Evolutionary conservation across 2,329 filamentous ascomycete species (phyloP), one percentile per base, ranked within the genome.

Genomic region (Rhexocercosporidium sp.): DNA sequence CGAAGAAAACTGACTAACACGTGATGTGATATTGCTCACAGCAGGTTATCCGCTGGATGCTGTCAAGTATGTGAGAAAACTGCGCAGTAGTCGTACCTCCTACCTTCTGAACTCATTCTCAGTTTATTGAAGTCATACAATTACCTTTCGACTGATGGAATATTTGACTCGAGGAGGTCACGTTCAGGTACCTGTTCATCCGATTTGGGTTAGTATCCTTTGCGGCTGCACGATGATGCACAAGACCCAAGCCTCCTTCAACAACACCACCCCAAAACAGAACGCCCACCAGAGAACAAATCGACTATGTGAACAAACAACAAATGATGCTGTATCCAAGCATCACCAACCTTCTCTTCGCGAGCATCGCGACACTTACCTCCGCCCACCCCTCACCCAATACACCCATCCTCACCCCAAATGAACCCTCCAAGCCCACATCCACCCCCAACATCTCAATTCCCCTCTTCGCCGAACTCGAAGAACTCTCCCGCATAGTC

Each of bases 401-500:
- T 59, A 20, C 65, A 63, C 37, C 57, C 64, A 18, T 53, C 39
- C 54, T 29, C 41, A 20, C 31, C 59, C 51, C 31, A 70, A 74
- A 61, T 44, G 74, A 47, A 69, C 72, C 37, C 31, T n/a, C 49
- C 39, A 20, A 16, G 2, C 53, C 56, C 11, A 20, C 31, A 29
- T 18, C 57, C 6, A 44, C 41, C 18, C 12, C 8, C 65, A 69
- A 77, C 72, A 77, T 96, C 65, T 89, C 91, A 4, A 75, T 80
- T 31, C 75, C 82, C 27, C 85, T 97, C 69, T 98, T 97, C 80
- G 82, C 86, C 66, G 90, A 92, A 20, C 88, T 99, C 16, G 94
- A 97, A 79, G 92, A 97, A 75, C 84, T 95, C 64, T 88, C 95
- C n/a, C 90, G 94, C 63, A 86, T 98, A 29, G 95, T 97, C 70